Conservation (phyloP, 2,329 filamentous ascomycete genomes). For the Arthroderma sp. region DNA sequence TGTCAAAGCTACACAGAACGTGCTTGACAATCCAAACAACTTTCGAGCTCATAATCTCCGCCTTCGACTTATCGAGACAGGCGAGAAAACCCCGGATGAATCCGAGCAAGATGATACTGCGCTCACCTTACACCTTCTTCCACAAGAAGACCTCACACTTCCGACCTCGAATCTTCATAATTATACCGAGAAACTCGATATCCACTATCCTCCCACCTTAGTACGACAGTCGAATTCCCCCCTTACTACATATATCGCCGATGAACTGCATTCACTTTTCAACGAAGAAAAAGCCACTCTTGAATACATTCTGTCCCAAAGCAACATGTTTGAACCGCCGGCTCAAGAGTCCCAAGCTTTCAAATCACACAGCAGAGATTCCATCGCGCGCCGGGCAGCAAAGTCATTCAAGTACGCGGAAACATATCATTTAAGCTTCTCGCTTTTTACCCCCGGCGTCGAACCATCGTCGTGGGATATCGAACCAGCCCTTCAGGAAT, state of each 20-base stretch:
- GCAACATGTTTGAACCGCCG: conserved; percentile 19
- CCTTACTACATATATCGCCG: conserved; percentile 64
- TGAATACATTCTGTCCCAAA: conserved; percentile 55
- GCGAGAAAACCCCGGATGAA: conserved; percentile 4
- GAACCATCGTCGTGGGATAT: conserved; percentile 84
- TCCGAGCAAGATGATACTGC: conserved; percentile 32
- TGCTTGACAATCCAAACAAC: conserved; percentile 74
- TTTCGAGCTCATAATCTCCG: conserved; percentile 74
- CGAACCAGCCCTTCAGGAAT: conserved; percentile 63
- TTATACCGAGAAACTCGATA: conserved; percentile 58
- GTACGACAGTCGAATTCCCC: conserved; percentile 58
- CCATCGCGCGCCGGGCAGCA: conserved; percentile 58
- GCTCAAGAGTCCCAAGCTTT: no score
- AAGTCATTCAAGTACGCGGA: conserved; percentile 81
- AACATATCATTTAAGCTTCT: conserved; percentile 92
- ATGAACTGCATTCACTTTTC: conserved; percentile 64
- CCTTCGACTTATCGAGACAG: conserved; percentile 45
- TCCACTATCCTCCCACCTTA: conserved; percentile 61
- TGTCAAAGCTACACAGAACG: conserved; percentile 68
- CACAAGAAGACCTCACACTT: conserved; percentile 33
- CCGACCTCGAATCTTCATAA: conserved; percentile 52
- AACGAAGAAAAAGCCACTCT: conserved; percentile 81
- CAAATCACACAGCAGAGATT: conserved; percentile 20
- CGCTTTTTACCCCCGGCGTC: conserved; percentile 71
- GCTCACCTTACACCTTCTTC: conserved; percentile 57